Conservation (phyloP, 306 rosid species). For the Dicorynia guianensis region DNA sequence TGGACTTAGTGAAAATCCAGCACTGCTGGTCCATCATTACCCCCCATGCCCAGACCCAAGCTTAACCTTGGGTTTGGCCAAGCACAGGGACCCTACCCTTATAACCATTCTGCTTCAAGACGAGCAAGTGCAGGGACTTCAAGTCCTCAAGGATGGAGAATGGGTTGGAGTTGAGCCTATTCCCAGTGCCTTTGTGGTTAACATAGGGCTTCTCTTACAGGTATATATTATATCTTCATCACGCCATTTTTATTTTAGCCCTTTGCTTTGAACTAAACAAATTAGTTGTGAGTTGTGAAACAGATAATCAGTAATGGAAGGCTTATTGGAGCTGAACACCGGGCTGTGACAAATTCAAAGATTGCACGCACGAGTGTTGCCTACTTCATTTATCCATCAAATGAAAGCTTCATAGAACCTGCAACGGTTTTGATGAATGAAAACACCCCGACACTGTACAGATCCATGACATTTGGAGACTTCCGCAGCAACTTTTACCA, state of each 20-base stretch:
- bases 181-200: conserved; percentile 58
- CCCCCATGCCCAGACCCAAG: conserved; percentile 84
- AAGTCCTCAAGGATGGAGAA: conserved; percentile 56
- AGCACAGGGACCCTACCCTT: conserved; percentile 66
- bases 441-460: conserved; percentile 46
- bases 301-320: conserved; percentile 72
- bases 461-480: conserved; percentile 52
- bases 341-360: conserved; percentile 68
- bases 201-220: conserved; percentile 57
- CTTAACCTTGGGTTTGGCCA: conserved; percentile 65
- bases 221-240: conserved; percentile 37
- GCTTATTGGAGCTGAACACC: conserved; percentile 66
- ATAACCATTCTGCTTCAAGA: conserved; percentile 75
- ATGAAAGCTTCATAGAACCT: conserved; percentile 58
- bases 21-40: conserved; percentile 60
- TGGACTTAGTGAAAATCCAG: conserved; percentile 52
- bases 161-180: conserved; percentile 63
- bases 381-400: conserved; percentile 63
- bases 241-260: neutral
- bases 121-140: conserved; percentile 58
- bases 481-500: conserved; percentile 46
- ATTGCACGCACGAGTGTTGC: conserved; percentile 57
- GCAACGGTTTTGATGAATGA: conserved; percentile 51
- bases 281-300: neutral
- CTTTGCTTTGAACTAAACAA: too few relatives aligned